Evolutionary conservation across 805 yeast species (phyloP), one percentile per base, ranked within the genome.

Genomic region (Myxozyma geophila): DNA sequence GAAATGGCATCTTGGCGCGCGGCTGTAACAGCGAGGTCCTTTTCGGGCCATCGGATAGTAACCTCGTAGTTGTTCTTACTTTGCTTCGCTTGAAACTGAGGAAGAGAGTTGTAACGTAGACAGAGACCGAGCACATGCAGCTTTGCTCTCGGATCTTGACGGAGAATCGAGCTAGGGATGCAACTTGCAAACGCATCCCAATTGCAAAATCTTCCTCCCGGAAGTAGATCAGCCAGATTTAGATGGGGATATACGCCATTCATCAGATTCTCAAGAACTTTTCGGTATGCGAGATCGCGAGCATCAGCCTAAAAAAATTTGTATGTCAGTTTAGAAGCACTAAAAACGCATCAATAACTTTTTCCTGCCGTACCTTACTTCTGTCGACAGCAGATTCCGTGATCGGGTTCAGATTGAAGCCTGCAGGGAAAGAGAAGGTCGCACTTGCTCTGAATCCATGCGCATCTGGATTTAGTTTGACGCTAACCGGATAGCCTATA

Each of bases 51-150:
- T 19, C 54, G 13, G 28, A 64, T 37, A 7, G 62, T 48, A 7
- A 50, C 61, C 9, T n/a, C 44, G 17, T 21, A 36, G n/a, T 5
- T 3, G 33, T 21, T 37, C 21, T 36, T 49, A n/a, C 6, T 21
- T 8, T 12, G 13, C 7, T 23, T 9, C 4, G 43, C 15, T 13
- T 9, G 4, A 40, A 65, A 63, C 23, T 41, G 33, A 7, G 68
- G 68, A 7, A 65, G 51, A 9, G 49, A 39, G 37, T 60, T 68
- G 56, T 36, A 59, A 10, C 69, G 60, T 33, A 66, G 35, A 41
- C 64, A 56, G 13, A 66, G 50, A 35, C 49, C 36, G 43, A 66
- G 60, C 12, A 66, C 49, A 28, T 62, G 62, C 9, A 66, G 44
- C 44, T 64, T 62, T 7, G 62, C 68, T 4, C 40, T 13, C 12